These are phyloP conservation scores for Aspergillus brunneoviolaceus DNA, from an alignment of 2,329 filamentous ascomycete genomes.

Conservation along the genomic window DNA sequence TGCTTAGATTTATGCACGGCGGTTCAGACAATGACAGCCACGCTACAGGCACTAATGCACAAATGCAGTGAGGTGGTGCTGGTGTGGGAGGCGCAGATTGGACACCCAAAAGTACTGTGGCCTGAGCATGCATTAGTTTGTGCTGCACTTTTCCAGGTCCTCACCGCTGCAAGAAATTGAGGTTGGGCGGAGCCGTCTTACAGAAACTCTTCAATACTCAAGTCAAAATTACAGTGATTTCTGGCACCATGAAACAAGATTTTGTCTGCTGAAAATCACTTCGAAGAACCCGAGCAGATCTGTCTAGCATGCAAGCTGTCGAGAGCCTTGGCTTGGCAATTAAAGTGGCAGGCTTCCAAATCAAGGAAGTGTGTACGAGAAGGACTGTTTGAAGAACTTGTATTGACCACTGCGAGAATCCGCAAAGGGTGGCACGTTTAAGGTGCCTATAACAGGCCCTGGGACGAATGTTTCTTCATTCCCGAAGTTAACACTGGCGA, in stretches of 20 bases:
- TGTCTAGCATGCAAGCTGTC: neutral
- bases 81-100: neutral
- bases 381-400: neutral
- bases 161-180: neutral
- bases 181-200: neutral
- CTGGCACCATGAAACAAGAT: neutral
- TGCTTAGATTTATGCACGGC: neutral
- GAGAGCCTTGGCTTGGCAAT: neutral
- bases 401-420: neutral
- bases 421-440: neutral
- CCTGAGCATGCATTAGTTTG: neutral
- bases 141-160: neutral
- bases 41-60: neutral
- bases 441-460: neutral
- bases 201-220: neutral
- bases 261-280: neutral
- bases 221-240: neutral
- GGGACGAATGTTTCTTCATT: conserved; percentile 1
- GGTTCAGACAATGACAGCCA: neutral
- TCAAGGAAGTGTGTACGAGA: neutral
- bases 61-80: neutral
- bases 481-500: conserved; percentile 20
- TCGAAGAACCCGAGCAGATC: neutral
- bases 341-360: neutral
- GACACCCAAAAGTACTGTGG: neutral